Conservation (phyloP, 108 stramenopile species). For the Discostella stelligeroides region DNA sequence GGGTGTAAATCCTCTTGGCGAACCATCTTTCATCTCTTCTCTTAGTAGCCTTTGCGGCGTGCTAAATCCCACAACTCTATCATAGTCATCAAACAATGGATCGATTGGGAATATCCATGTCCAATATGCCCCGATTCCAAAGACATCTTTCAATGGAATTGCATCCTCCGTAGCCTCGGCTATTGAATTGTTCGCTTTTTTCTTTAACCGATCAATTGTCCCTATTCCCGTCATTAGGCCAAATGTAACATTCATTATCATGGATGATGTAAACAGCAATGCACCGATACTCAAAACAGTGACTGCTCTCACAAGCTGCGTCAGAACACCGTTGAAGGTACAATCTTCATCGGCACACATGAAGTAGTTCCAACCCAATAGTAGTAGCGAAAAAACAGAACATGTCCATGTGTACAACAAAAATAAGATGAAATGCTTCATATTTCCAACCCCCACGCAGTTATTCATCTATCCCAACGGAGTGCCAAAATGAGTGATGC, state of each 20-base stretch:
- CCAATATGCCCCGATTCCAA: slow-evolving; percentile 78
- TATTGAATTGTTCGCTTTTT: slow-evolving; percentile 84
- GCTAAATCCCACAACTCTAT: slow-evolving; percentile 79
- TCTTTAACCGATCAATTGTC: slow-evolving; percentile 91
- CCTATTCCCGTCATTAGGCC: slow-evolving; percentile 92
- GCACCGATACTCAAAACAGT: slow-evolving; percentile 65
- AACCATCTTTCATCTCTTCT: slow-evolving; percentile 63
- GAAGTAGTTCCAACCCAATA: slow-evolving; percentile 78
- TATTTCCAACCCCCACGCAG: slow-evolving; percentile 90
- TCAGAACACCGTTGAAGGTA: slow-evolving; percentile 56
- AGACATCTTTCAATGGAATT: slow-evolving; percentile 78
- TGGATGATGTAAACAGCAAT: slow-evolving; percentile 76
- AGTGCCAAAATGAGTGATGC: slow-evolving; percentile 55
- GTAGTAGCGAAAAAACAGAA: slow-evolving; percentile 63
- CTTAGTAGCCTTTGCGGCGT: slow-evolving; percentile 79
- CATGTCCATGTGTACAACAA: slow-evolving; percentile 76
- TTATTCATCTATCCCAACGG: slow-evolving; percentile 93
- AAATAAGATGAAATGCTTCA: slow-evolving; percentile 84
- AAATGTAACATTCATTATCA: slow-evolving; percentile 91
- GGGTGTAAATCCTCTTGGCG: slow-evolving; percentile 32
- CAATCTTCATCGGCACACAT: slow-evolving; percentile 75
- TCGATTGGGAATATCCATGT: slow-evolving; percentile 83
- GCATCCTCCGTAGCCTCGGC: slow-evolving; percentile 74
- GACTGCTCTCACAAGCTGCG: slow-evolving; percentile 71
- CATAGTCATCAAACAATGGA: slow-evolving; percentile 85